phyloP scores from a whole-genome alignment of 2,329 filamentous ascomycete genomes.

The Coleophoma crateriformis region DNA sequence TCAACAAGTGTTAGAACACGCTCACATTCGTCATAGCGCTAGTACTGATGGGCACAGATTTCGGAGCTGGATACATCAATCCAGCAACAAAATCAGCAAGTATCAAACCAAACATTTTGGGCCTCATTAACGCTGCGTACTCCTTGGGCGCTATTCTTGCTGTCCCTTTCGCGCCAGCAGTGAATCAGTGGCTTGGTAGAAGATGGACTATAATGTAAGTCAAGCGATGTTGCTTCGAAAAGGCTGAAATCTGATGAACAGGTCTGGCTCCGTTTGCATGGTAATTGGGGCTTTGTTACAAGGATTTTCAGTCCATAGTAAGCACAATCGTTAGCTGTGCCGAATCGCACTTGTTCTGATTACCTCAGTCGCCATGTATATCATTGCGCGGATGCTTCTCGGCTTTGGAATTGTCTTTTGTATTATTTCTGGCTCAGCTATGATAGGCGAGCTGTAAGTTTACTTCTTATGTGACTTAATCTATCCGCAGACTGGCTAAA shows the following conservation, averaged over 20 bases:
- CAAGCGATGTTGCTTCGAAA: not conserved
- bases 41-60: constrained; percentile 5
- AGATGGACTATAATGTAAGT: constrained; percentile 44
- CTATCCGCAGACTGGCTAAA: not conserved
- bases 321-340: constrained; percentile 25
- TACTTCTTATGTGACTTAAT: not conserved
- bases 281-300: constrained; percentile 49
- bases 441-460: constrained; percentile 44
- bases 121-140: constrained; percentile 37
- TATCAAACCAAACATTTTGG: not conserved
- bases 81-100: not conserved
- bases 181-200: constrained; percentile 43
- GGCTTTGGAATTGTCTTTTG: constrained; percentile 46
- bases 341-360: constrained; percentile 21
- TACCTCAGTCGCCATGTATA: constrained; percentile 40
- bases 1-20: constrained; percentile 22
- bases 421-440: constrained; percentile 44
- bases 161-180: constrained; percentile 45
- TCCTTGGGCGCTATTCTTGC: constrained; percentile 48
- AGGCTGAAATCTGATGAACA: not conserved
- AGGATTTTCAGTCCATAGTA: constrained; percentile 30
- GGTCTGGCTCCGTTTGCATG: constrained; percentile 47
- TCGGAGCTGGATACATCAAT: constrained; percentile 5
- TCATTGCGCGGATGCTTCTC: constrained; percentile 45
- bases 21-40: not conserved